Percentiles rank a stretch among this genome's conserved stretches.
phyloP scores from a whole-genome alignment of 2,329 filamentous ascomycete genomes.

The Alternaria triticimaculans region DNA sequence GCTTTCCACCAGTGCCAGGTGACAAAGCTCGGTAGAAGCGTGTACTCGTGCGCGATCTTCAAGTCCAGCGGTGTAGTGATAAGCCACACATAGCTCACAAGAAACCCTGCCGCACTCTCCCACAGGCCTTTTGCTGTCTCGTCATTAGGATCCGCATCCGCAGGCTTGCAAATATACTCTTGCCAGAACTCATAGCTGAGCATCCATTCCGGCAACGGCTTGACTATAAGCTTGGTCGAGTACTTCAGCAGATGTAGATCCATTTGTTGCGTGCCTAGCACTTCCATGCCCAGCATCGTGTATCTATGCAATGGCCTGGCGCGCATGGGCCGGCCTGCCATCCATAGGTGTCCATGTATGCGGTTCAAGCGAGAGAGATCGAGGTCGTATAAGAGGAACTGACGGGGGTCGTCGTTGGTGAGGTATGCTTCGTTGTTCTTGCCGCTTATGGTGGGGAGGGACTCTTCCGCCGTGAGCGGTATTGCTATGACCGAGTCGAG shows the following conservation, averaged over 20 bases:
- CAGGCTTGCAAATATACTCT: constrained; percentile 23
- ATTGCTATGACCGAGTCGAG: constrained; percentile 27
- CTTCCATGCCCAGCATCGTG: constrained; percentile 42
- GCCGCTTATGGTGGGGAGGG: constrained; percentile 44
- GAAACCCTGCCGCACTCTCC: constrained; percentile 36
- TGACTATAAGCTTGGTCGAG: constrained; percentile 39
- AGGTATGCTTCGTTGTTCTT: constrained; percentile 25
- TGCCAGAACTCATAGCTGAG: constrained; percentile 40
- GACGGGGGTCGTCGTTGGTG: constrained; percentile 31
- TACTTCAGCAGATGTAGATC: constrained; percentile 47
- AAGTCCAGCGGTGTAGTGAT: constrained; percentile 42
- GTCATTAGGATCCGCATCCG: constrained; percentile 24
- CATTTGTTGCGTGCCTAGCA: constrained; percentile 44
- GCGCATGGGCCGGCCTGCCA: constrained; percentile 47
- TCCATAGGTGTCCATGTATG: constrained; percentile 46
- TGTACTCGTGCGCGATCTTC: constrained; percentile 39
- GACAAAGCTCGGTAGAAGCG: constrained; percentile 36
- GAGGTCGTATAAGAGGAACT: constrained; percentile 39
- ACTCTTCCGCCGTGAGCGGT: constrained; percentile 33
- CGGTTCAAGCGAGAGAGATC: constrained; percentile 40
- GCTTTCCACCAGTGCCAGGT: constrained; percentile 46
- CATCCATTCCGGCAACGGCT: constrained; percentile 44
- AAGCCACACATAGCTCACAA: constrained; percentile 47
- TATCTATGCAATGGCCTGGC: constrained; percentile 46
- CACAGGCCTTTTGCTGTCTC: background rate